Conservation (phyloP, 768 basidiomycete genomes). For the Lentinula detonsa region DNA sequence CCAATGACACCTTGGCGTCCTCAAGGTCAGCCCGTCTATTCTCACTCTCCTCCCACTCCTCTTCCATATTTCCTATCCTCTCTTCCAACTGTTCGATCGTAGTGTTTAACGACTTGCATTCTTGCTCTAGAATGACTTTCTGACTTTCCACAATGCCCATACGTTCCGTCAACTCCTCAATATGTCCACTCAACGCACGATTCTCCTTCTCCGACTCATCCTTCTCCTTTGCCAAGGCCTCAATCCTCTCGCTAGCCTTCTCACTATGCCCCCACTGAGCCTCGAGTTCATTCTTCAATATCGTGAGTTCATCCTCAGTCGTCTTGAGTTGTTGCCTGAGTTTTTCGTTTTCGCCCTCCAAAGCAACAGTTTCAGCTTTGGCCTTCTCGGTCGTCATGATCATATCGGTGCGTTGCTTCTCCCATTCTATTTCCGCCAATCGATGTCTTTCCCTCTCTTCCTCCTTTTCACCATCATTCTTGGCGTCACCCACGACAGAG, state of each 20-base stretch:
- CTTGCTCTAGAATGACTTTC: background rate
- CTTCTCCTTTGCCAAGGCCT: constrained; percentile 30
- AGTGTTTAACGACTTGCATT: constrained; percentile 27
- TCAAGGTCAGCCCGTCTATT: constrained; percentile 52
- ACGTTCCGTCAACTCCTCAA: constrained; percentile 5
- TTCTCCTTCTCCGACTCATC: constrained; percentile 29
- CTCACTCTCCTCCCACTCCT: constrained; percentile 51
- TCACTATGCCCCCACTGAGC: constrained; percentile 69
- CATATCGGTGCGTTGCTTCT: constrained; percentile 45
- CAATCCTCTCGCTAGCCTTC: constrained; percentile 40
- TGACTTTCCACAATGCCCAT: background rate
- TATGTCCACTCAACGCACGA: background rate
- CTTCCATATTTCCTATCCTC: constrained; percentile 40
- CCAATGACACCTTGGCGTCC: constrained; percentile 36
- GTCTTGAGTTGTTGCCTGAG: constrained; percentile 31
- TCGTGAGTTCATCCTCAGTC: constrained; percentile 37
- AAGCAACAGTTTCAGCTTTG: constrained; percentile 35
- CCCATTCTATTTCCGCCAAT: constrained; percentile 37
- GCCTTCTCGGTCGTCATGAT: constrained; percentile 32
- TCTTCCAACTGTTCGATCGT: constrained; percentile 37
- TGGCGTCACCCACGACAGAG: constrained; percentile 31
- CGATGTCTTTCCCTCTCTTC: constrained; percentile 38
- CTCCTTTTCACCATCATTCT: constrained; percentile 34
- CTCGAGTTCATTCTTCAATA: constrained; percentile 60
- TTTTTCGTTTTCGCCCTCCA: constrained; percentile 38